These are phyloP conservation scores for Clonostachys byssicola DNA, from an alignment of 2,329 filamentous ascomycete species.

Conservation along the genomic window DNA sequence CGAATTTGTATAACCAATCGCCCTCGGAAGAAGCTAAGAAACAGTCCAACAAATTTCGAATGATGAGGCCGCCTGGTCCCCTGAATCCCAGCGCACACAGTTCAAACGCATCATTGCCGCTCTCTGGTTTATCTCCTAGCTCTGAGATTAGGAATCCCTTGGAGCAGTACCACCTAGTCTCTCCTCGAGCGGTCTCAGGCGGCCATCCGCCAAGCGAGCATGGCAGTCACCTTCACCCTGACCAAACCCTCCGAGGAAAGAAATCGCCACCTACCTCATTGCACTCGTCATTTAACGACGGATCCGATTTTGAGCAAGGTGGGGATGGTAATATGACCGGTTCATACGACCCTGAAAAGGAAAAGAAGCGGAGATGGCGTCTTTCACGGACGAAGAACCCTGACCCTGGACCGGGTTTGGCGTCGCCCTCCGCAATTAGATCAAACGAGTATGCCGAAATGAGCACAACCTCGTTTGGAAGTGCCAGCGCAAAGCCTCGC, in stretches of 20 bases:
- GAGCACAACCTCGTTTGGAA: constrained; percentile 66
- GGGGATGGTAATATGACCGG: constrained; percentile 36
- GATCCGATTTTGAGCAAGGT: constrained; percentile 68
- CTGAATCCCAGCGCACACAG: constrained; percentile 86
- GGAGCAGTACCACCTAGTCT: constrained; percentile 26
- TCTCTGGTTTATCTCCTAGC: constrained; percentile 32
- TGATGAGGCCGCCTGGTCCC: constrained; percentile 75
- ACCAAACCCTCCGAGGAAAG: constrained; percentile 54
- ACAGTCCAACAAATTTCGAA: constrained; percentile 86
- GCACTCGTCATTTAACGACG: constrained; percentile 74
- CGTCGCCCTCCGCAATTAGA: constrained; percentile 46
- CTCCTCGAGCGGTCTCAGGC: constrained; percentile 22
- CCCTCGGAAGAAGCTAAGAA: constrained; percentile 59
- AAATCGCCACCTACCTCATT: constrained; percentile 74
- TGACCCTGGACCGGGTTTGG: constrained; percentile 32
- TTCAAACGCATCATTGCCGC: constrained; percentile 68
- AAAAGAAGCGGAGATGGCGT: constrained; percentile 69
- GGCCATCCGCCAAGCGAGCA: constrained; percentile 24
- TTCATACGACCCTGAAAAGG: constrained; percentile 46
- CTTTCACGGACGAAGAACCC: constrained; percentile 64
- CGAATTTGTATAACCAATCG: constrained; percentile 67
- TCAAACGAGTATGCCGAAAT: constrained; percentile 59
- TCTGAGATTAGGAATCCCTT: constrained; percentile 41
- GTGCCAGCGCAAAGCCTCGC: constrained; percentile 42
- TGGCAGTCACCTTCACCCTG: constrained; percentile 34